Evolutionary conservation across 768 basidiomycete species (phyloP).

Genomic region (Mycena floridula): DNA sequence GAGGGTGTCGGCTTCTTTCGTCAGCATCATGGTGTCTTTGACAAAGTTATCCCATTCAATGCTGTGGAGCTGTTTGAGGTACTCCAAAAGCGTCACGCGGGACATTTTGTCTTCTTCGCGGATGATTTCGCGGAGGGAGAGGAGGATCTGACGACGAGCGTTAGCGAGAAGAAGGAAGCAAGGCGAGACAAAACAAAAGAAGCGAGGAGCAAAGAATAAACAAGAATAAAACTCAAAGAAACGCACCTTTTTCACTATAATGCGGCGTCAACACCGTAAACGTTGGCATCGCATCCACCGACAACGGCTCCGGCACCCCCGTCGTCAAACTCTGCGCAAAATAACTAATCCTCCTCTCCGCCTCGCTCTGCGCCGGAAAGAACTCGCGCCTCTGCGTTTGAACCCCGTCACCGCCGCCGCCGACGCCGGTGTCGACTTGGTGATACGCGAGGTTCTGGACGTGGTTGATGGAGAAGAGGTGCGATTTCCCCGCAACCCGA

Average conservation of each 20-base stretch:
- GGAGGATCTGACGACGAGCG: conserved; percentile 70
- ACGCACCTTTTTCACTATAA: conserved; percentile 99
- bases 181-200: no score
- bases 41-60: conserved; percentile 99
- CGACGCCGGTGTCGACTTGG: conserved; percentile 76
- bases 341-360: conserved; percentile 96
- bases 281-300: conserved; percentile 99
- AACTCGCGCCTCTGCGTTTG: conserved; percentile 66
- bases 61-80: conserved; percentile 96
- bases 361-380: conserved; percentile 93
- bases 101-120: conserved; percentile 97
- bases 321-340: conserved; percentile 97
- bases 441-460: conserved; percentile 98
- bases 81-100: conserved; percentile 94
- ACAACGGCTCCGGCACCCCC: conserved; percentile 86
- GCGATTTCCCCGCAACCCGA: conserved; percentile 91
- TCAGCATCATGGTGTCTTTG: conserved; percentile 98
- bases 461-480: conserved; percentile 96
- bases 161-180: no score
- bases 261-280: conserved; percentile 98
- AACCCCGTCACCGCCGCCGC: conserved; percentile 84
- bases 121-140: conserved; percentile 97
- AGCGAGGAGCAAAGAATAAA: no score
- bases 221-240: no score
- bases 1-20: conserved; percentile 91